Conservation (phyloP, 495 filamentous ascomycete species). For the Glarea lozoyensis region DNA sequence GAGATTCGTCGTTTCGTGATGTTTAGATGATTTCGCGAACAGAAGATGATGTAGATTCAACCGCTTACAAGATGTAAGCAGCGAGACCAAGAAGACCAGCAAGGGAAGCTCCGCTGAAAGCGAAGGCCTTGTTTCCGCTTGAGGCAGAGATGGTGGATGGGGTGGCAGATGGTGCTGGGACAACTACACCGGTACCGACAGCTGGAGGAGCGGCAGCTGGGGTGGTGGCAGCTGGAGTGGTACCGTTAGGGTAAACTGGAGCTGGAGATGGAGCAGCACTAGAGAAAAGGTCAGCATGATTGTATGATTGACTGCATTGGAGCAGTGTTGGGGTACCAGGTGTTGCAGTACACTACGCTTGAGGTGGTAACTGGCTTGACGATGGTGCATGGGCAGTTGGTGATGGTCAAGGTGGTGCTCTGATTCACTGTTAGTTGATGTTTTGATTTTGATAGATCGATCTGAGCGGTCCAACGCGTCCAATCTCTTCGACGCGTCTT, state of each 20-base stretch:
- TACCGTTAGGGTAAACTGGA: constrained; percentile 24
- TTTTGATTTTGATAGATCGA: background rate
- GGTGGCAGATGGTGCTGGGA: constrained; percentile 21
- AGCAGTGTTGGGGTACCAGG: constrained; percentile 42
- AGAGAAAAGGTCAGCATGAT: constrained; percentile 13
- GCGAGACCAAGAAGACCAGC: constrained; percentile 67
- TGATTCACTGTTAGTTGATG: constrained; percentile 16
- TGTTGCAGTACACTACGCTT: constrained; percentile 54
- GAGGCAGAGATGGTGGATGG: constrained; percentile 44
- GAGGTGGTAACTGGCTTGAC: constrained; percentile 57
- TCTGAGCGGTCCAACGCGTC: too few relatives aligned
- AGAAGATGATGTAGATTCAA: constrained; percentile 12
- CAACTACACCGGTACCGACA: constrained; percentile 27
- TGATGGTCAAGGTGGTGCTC: constrained; percentile 74
- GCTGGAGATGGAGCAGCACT: constrained; percentile 10
- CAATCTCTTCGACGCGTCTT: constrained; percentile 6
- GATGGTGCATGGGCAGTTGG: constrained; percentile 70
- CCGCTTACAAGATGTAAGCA: constrained; percentile 66
- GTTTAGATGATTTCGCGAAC: constrained; percentile 9
- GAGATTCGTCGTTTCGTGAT: constrained; percentile 15
- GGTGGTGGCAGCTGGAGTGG: constrained; percentile 20
- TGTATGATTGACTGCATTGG: constrained; percentile 4
- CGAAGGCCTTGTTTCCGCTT: constrained; percentile 57
- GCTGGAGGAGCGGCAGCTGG: constrained; percentile 20
- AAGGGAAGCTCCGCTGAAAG: constrained; percentile 51